Base-by-base conservation (phyloP, 2,329 filamentous ascomycete genomes). In the Colletotrichum destructivum region DNA sequence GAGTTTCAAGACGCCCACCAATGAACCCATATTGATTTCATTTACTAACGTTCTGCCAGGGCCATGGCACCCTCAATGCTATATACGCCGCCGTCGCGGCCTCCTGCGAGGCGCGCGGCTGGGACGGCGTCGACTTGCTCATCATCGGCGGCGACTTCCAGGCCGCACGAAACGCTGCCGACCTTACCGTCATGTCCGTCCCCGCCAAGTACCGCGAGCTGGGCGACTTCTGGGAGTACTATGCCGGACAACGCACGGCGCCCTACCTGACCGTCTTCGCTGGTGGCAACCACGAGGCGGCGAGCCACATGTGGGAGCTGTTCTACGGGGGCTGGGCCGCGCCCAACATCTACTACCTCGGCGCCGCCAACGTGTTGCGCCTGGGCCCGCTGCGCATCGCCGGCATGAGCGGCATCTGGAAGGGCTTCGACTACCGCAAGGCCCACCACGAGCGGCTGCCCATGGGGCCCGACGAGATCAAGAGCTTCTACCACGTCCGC, bases 301-400 rank as follows among this genome's bases (percentile, higher is more conserved):
- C 93, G 77, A 95, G 93, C 62, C 91, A 98, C 81, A 85, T 98
- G 6, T 96, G 92, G 86, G 96, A 99, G 82, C 88, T 99, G 0
- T 97, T 94, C 84, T 97, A 98, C 79, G 96, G 96, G 62, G 96
- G 96, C 62, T 99, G 96, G 96, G 96, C 94, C 7, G 96, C 96
- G 9, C 95, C 94, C 11, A 97, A 96, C 76, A 98, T 99, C 74
- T 99, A 98, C 86, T 99, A 98, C 83, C 88, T 98, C 81, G 96
- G 96, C 60, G 94, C 95, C 44, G 94, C 96, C 71, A 98, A 97
- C 79, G 92, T 99, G 11, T 80, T 99, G 51, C 91, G 92, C 21
- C 86, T 97, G 42, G 96, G 96, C 0, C 92, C 94, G 1, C 84
- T 99, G 60, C 91, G 96, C 26, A 97, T 99, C 73, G 94, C 94